These are phyloP conservation scores for Podila clonocystis DNA, from an alignment of 192 early-diverging fungal species.

Conservation along the genomic window DNA sequence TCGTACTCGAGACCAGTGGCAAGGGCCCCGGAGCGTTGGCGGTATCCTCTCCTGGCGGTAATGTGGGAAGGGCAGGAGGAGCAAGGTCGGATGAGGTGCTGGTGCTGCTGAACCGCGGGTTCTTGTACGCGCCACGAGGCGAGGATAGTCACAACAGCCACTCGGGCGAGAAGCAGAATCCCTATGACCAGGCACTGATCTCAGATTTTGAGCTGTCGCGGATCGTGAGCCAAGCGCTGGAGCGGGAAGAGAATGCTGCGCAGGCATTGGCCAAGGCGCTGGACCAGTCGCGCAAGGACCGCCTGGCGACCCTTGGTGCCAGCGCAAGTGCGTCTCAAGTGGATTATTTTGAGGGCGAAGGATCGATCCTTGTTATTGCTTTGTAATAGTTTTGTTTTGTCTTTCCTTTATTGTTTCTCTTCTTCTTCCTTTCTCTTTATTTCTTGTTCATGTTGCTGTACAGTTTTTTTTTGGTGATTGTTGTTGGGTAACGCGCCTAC, in stretches of 20 bases:
- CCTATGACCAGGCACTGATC: conserved; percentile 32
- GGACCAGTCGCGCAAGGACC: conserved; percentile 23
- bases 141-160: not conserved
- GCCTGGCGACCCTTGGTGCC: not conserved
- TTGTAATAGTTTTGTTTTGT: conserved; percentile 5
- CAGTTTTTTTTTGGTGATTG: not conserved
- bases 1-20: conserved; percentile 7
- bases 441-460: too few relatives aligned
- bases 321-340: not conserved
- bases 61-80: not conserved
- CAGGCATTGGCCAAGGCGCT: conserved; percentile 26
- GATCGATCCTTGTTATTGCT: conserved; percentile 17
- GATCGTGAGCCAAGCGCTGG: conserved; percentile 21
- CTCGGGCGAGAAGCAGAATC: not conserved
- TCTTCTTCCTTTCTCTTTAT: not conserved
- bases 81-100: conserved; percentile 24
- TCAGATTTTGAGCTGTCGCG: conserved; percentile 47
- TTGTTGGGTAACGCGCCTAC: not conserved
- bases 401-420: not conserved
- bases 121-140: not conserved
- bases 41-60: conserved; percentile 9
- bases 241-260: conserved; percentile 35
- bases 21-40: not conserved
- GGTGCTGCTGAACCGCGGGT: conserved; percentile 27
- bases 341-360: conserved; percentile 17